Base-by-base conservation (phyloP, 352 stramenopile genomes). In the Globisporangium nagaii region DNA sequence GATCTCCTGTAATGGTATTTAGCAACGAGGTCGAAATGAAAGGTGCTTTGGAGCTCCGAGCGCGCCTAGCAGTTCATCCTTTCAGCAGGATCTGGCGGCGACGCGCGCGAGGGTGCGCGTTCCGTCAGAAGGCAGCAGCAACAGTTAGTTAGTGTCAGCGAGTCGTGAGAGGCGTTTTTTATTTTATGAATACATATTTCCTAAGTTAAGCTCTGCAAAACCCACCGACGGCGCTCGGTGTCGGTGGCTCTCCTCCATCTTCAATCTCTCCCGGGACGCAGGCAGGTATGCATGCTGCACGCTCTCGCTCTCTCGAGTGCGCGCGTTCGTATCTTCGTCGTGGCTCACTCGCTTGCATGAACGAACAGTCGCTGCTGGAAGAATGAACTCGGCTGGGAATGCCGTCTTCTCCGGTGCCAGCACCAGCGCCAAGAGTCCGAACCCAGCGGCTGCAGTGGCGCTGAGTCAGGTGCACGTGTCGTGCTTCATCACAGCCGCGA, bases 401-500 rank as follows among this genome's bases (percentile, higher is more conserved):
- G 19, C 9, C 36, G 10, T 20, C 19, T 34, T 8, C 22, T 25
- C 6, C 11, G n/a, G n/a, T 32, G 25, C 7, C 7, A 41, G 36
- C 36, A 9, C 39, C 34, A 43, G 34, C 13, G 25, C 44, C n/a
- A 24, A 31, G 34, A 60, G 44, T 50, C 34, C 19, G 15, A 40
- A 27, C 20, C 46, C 56, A 19, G 30, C 49, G 8, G 37, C 17
- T 4, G 45, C 37, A 4, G 54, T 76, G 24, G 54, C 66, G 22
- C 56, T 80, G 19, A 71, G 63, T 24, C 65, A 68, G 11, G 71
- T 86, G 43, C 75, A 88, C 42, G 68, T 88, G 6, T 85, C 77
- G 32, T 88, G 77, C 65, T 88, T 82, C 50, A 66, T 88, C 53
- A 88, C 71, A n/a, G 73, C 71, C 37, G 77, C 77, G 20, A 90